phyloP scores from a whole-genome alignment of 2,329 filamentous ascomycete species.

The Monilinia vaccinii-corymbosi region DNA sequence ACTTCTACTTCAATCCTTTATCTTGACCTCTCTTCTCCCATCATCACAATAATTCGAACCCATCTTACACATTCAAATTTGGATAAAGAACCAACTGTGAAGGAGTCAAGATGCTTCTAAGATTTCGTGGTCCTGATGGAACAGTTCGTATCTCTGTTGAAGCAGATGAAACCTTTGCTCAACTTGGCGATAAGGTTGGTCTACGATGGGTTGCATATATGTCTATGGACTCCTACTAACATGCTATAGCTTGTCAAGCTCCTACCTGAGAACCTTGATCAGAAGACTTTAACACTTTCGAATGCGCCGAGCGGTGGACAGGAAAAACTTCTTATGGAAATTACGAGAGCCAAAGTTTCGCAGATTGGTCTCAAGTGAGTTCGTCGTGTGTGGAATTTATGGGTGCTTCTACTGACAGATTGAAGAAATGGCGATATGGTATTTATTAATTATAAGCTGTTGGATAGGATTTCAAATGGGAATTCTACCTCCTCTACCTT shows the following conservation, averaged over 20 bases:
- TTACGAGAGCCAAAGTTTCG: slow-evolving; percentile 45
- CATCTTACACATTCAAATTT: background rate
- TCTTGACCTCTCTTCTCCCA: too few species aligned
- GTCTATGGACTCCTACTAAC: slow-evolving; percentile 13
- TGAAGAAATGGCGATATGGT: slow-evolving; percentile 81
- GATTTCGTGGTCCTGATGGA: slow-evolving; percentile 72
- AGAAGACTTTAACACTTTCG: slow-evolving; percentile 50
- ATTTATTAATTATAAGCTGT: slow-evolving; percentile 71
- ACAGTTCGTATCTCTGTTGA: slow-evolving; percentile 80
- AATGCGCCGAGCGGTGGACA: slow-evolving; percentile 51
- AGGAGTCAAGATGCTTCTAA: slow-evolving; percentile 21
- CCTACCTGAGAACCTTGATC: slow-evolving; percentile 53
- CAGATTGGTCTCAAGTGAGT: slow-evolving; percentile 52
- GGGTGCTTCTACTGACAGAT: background rate
- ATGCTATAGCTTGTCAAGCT: slow-evolving; percentile 43
- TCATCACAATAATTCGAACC: background rate
- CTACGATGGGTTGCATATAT: background rate
- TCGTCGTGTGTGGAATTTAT: background rate
- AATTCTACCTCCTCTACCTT: slow-evolving; percentile 31
- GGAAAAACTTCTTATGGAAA: slow-evolving; percentile 48
- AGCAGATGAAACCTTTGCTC: slow-evolving; percentile 60
- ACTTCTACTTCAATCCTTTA: background rate
- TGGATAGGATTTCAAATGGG: slow-evolving; percentile 37
- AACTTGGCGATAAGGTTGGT: slow-evolving; percentile 45
- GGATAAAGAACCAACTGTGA: background rate